Percentiles rank a stretch among this genome's conserved stretches.
phyloP scores from a whole-genome alignment of 345 rosid genomes.

The Excoecaria agallocha region DNA sequence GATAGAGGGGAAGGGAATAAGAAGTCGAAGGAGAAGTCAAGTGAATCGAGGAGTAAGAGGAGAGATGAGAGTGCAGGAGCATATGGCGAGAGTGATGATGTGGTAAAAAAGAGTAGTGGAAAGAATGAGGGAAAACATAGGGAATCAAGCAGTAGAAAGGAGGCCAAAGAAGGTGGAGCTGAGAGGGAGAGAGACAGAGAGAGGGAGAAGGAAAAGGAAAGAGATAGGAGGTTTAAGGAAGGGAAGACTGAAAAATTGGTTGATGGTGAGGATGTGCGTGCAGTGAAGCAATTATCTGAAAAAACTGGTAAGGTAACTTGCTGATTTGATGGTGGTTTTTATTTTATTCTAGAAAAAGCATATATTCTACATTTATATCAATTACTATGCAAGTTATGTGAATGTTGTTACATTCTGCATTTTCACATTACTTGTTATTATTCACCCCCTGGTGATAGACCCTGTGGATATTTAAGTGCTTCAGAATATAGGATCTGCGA shows the following conservation, averaged over 20 bases:
- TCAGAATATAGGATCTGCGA: background rate
- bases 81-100: constrained; percentile 39
- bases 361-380: background rate
- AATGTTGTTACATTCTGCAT: background rate
- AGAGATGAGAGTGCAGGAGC: constrained; percentile 39
- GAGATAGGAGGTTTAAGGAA: constrained; percentile 49
- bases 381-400: background rate
- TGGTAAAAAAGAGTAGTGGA: constrained; percentile 43
- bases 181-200: constrained; percentile 25
- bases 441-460: background rate
- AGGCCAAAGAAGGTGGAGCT: constrained; percentile 40
- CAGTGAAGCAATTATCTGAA: constrained; percentile 44
- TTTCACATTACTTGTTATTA: background rate
- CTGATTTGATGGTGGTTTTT: background rate
- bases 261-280: constrained; percentile 46
- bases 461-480: background rate
- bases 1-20: constrained; percentile 45
- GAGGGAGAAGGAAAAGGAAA: constrained; percentile 39
- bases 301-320: constrained; percentile 62
- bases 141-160: constrained; percentile 57
- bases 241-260: constrained; percentile 50
- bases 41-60: constrained; percentile 67
- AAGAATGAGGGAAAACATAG: constrained; percentile 66
- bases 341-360: background rate
- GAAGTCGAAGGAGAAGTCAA: constrained; percentile 50